Evolutionary conservation across 2,329 filamentous ascomycete genomes (phyloP), one percentile per base, ranked within the genome.

Genomic region (Talaromyces rugulosus): DNA sequence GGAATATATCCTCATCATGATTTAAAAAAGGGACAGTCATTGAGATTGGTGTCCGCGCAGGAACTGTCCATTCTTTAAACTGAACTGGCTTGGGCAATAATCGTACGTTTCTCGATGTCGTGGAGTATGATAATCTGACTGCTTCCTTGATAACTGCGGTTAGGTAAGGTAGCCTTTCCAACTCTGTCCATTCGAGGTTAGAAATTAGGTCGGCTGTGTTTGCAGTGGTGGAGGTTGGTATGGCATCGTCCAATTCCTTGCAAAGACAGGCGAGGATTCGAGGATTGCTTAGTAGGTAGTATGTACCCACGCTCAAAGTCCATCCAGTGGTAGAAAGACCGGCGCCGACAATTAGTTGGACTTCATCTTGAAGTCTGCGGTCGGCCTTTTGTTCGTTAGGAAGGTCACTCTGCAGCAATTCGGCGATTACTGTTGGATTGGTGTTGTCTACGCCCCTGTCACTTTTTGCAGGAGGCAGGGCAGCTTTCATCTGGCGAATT

Each of bases 81-180:
- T 61, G 28, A 30, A 57, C 23, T 6, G 59, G 42, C n/a, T 57
- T 56, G 12, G 53, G 42, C n/a, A 53, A 28, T 5, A 47, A 27
- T 51, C 58, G 59, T 9, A 44, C 31, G 44, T 52, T 53, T 12
- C 59, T 30, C 23, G 54, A 42, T n/a, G 54, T 23, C 44, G 27
- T 53, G 16, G 33, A 23, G 28, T 51, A 57, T 27, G 59, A 61
- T 44, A 61, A 12, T 40, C 59, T 36, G 27, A 61, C 28, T 31
- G 42, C 34, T 50, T 63, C 62, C 40, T 63, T 54, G 11, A 61
- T 60, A 55, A 56, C 62, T 50, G 65, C 69, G 1, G 64, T 66
- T 44, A 73, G 62, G 61, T 71, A 73, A 4, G 71, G 71, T 12
- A 72, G 61, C 53, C 64, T 65, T 63, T 72, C 69, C n/a, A 72